A percentile compares a stretch with the other conserved stretches of the same genome.
Conservation (phyloP, 2,329 filamentous ascomycete species). For the Venturia asperata region DNA sequence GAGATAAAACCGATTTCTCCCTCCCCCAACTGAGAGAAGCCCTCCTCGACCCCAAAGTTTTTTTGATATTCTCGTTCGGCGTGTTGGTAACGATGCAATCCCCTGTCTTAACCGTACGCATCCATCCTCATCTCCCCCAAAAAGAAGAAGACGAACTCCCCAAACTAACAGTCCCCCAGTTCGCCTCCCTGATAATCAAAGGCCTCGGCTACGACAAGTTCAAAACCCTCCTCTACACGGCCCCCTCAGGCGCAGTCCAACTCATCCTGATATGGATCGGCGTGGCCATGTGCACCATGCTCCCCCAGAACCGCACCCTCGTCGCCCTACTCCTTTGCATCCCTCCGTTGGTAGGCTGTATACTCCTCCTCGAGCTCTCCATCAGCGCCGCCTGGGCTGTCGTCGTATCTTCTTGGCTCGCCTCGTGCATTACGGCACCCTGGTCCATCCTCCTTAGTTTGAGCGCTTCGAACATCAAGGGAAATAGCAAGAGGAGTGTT, state of each 20-base stretch:
- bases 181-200: constrained; percentile 44
- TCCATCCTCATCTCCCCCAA: not conserved
- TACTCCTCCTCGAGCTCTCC: not conserved
- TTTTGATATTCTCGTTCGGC: not conserved
- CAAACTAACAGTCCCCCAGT: not conserved
- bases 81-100: not conserved
- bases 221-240: constrained; percentile 42
- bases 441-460: constrained; percentile 40
- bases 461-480: constrained; percentile 44
- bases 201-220: constrained; percentile 39
- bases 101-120: not conserved
- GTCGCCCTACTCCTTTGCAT: not conserved
- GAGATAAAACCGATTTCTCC: not conserved
- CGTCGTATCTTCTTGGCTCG: constrained; percentile 43
- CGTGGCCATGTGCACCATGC: constrained; percentile 22
- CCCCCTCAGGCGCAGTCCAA: constrained; percentile 44
- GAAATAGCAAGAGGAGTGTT: constrained; percentile 45
- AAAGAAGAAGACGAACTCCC: not conserved
- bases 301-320: not conserved
- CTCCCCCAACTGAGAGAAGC: not conserved
- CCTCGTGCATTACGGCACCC: constrained; percentile 39
- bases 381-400: constrained; percentile 40
- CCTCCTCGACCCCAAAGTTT: not conserved
- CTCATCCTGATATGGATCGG: constrained; percentile 43
- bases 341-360: not conserved